phyloP scores from a whole-genome alignment of 345 rosid species.

The Salix koriyanagi region DNA sequence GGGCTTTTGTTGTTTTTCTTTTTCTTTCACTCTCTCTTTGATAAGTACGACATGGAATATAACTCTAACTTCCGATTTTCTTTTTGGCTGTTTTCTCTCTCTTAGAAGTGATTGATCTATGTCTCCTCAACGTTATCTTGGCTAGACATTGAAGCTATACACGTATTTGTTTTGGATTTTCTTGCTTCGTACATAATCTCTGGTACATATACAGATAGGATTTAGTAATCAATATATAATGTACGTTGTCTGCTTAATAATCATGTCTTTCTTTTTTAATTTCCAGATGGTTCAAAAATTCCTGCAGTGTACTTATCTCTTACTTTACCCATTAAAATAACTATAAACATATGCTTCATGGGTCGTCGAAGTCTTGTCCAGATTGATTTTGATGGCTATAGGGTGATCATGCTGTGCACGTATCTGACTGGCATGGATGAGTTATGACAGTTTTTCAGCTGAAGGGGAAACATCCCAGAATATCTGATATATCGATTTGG shows the following conservation, averaged over 20 bases:
- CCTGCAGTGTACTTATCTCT: background rate
- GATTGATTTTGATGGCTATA: background rate
- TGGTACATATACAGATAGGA: background rate
- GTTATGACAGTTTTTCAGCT: background rate
- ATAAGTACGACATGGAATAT: background rate
- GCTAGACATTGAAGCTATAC: background rate
- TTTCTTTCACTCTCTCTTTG: background rate
- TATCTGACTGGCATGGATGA: background rate
- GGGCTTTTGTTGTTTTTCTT: background rate
- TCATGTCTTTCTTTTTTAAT: background rate
- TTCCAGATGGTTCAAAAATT: too few relatives aligned
- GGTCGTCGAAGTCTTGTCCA: background rate
- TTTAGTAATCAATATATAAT: background rate
- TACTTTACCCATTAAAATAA: background rate
- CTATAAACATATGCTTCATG: background rate
- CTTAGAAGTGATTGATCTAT: background rate
- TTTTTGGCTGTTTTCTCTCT: background rate
- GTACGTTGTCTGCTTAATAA: background rate
- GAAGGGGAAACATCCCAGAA: background rate
- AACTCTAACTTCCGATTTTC: background rate
- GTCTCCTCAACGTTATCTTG: background rate
- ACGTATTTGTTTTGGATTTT: background rate
- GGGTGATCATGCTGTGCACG: background rate
- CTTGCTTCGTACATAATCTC: background rate
- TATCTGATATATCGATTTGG: background rate